phyloP scores from a whole-genome alignment of 2,329 filamentous ascomycete species.

The Hyphodiscus sp. region DNA sequence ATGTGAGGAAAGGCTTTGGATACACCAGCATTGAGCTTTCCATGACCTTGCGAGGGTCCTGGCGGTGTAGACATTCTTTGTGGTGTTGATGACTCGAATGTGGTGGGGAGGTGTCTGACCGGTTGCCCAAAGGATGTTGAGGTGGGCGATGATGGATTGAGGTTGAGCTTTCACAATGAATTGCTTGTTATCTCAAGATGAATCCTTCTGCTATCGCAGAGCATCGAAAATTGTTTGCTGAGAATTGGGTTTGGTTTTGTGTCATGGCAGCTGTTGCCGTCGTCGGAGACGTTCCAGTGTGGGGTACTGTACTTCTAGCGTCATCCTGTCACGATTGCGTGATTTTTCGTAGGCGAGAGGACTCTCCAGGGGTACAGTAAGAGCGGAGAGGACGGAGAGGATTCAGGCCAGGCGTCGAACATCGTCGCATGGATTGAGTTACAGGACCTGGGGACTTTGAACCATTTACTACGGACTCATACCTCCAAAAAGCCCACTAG shows the following conservation, averaged over 20 bases:
- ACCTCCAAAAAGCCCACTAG: too few relatives aligned
- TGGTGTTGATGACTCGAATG: neutral
- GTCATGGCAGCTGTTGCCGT: neutral
- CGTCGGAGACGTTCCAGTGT: neutral
- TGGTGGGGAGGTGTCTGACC: neutral
- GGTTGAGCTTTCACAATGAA: neutral
- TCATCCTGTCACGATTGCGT: neutral
- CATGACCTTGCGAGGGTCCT: slow-evolving; percentile 14
- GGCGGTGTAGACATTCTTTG: slow-evolving; percentile 31
- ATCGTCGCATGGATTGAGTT: too few relatives aligned
- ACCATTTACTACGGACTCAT: too few relatives aligned
- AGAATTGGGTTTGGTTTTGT: neutral
- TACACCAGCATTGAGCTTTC: slow-evolving; percentile 21
- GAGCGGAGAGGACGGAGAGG: too few relatives aligned
- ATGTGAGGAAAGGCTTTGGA: slow-evolving; percentile 40
- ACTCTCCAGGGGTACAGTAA: neutral
- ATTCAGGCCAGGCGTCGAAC: too few relatives aligned
- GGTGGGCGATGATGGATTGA: neutral
- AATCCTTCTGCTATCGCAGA: neutral
- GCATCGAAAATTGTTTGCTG: neutral
- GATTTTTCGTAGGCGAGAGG: neutral
- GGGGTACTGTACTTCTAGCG: neutral
- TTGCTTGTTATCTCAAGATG: neutral
- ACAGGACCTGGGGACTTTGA: too few relatives aligned
- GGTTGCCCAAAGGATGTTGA: too few relatives aligned